Percentiles rank a stretch among this genome's conserved stretches.
Evolutionary conservation across 1,284 basidiomycete genomes (phyloP).

Genomic region (Amylostereum areolatum): DNA sequence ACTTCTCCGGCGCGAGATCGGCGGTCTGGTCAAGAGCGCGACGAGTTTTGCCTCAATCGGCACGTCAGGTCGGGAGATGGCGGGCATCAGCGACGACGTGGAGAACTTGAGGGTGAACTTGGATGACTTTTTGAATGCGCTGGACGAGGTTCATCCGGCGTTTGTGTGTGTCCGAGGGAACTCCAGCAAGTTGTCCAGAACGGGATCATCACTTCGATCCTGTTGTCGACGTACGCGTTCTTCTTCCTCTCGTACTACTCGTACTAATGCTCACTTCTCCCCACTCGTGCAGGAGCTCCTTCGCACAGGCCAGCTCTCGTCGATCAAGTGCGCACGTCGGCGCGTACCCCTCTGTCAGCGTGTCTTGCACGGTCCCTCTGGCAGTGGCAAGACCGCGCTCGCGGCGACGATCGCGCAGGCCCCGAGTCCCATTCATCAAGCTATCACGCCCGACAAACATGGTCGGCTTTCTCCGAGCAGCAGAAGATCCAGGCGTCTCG

Average conservation of each 20-base stretch:
- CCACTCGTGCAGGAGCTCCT: slow-evolving; percentile 75
- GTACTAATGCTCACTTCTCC: slow-evolving; percentile 21
- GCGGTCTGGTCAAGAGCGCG: slow-evolving; percentile 95
- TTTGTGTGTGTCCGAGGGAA: slow-evolving; percentile 96
- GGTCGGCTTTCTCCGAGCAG: slow-evolving; percentile 91
- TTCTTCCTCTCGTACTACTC: slow-evolving; percentile 24
- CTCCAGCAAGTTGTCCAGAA: slow-evolving; percentile 92
- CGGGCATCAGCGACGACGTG: slow-evolving; percentile 93
- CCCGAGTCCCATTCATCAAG: slow-evolving; percentile 98
- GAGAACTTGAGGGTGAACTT: slow-evolving; percentile 89
- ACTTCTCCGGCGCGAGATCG: slow-evolving; percentile 98
- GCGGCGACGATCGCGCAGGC: slow-evolving; percentile 93
- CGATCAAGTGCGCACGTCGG: slow-evolving; percentile 90
- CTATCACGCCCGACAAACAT: slow-evolving; percentile 94
- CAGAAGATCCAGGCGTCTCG: slow-evolving; percentile 90
- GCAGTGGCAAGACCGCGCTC: slow-evolving; percentile 93
- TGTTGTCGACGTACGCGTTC: slow-evolving; percentile 61
- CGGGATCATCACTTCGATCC: slow-evolving; percentile 91
- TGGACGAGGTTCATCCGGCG: slow-evolving; percentile 94
- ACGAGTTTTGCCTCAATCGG: slow-evolving; percentile 97
- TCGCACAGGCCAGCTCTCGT: slow-evolving; percentile 86
- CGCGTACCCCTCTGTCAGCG: slow-evolving; percentile 90
- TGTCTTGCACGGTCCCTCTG: slow-evolving; percentile 88
- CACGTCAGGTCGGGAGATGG: slow-evolving; percentile 85
- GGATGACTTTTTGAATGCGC: slow-evolving; percentile 84